phyloP scores from a whole-genome alignment of 106 monocot species.

The Acanthochlamys bracteata region DNA sequence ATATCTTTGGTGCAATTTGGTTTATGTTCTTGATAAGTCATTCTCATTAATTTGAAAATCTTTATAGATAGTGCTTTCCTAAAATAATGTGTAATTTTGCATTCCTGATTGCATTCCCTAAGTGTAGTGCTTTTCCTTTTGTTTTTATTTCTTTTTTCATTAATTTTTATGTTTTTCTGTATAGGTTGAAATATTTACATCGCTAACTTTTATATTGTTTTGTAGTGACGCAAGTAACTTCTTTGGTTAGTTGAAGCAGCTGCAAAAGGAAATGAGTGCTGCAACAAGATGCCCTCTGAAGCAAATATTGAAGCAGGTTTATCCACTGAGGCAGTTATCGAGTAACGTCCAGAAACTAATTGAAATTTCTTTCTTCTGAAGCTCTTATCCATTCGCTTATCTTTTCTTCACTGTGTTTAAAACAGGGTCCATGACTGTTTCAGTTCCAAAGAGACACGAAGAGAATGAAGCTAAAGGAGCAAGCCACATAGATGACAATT shows the following conservation, averaged over 20 bases:
- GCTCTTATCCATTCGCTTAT: background rate
- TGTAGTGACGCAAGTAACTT: no score
- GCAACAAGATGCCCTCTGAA: conserved; percentile 15
- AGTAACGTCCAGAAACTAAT: conserved; percentile 18
- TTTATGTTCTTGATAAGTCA: no score
- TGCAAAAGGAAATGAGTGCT: conserved; percentile 10
- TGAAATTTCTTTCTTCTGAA: background rate
- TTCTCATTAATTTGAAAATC: no score
- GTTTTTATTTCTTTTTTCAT: background rate
- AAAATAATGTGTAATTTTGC: no score
- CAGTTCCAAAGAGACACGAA: conserved; percentile 16
- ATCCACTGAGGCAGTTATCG: conserved; percentile 10
- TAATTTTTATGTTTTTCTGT: no score
- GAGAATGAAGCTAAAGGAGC: conserved; percentile 2
- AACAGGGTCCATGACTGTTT: conserved; percentile 30
- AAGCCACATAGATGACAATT: conserved; percentile 3
- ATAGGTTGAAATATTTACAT: background rate
- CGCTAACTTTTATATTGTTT: no score
- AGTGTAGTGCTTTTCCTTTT: no score
- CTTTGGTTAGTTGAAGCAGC: background rate
- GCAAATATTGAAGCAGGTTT: conserved; percentile 20
- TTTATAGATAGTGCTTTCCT: no score
- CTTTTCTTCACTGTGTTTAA: background rate
- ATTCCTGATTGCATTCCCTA: no score
- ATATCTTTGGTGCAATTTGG: no score